Evolutionary conservation across 2,329 filamentous ascomycete species (phyloP), one percentile per base, ranked within the genome.

Genomic region (Trichoderma hamatum): DNA sequence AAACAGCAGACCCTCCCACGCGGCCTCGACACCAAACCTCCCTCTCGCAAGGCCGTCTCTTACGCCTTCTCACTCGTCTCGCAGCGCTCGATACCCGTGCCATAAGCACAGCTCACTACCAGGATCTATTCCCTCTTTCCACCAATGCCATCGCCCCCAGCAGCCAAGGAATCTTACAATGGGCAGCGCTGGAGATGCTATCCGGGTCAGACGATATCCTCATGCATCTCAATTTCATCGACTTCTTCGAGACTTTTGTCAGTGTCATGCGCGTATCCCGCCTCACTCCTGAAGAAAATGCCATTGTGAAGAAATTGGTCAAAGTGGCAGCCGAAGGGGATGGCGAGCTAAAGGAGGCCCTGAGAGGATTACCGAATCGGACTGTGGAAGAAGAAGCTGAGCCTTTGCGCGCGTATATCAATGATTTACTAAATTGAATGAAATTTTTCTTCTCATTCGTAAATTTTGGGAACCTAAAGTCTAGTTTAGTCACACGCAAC

Each of bases 351-450:
- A 76, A 75, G 49, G 72, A 72, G 1, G 79, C 81, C 5, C 75
- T 88, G 26, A 72, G 74, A 62, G 78, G 69, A 11, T 71, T 88
- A 70, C 85, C 84, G 0, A 80, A 86, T 30, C 77, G 84, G 61
- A 86, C 83, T 2, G 78, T 85, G 0, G 82, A 84, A 21, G 84
- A 86, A 62, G 85, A 88, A 73, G 81, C 82, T 0, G 84, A 84
- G 43, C 78, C 78, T 2, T 71, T 88, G 71, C 79, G 80, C 39
- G 74, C 68, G 5, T 88, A 86, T 75, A 78, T 86, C 65, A 73
- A 71, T 58, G 78, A 80, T 39, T 65, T 86, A 30, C 73, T 84
- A 70, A 66, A 67, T 54, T 80, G 72, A 75, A 36, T 9, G 13
- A 5, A 11, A 9, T 19, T 11, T 46, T 24, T 16, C 1, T 46